phyloP scores from a whole-genome alignment of 768 basidiomycete genomes.

The Panaeolus papilionaceus region DNA sequence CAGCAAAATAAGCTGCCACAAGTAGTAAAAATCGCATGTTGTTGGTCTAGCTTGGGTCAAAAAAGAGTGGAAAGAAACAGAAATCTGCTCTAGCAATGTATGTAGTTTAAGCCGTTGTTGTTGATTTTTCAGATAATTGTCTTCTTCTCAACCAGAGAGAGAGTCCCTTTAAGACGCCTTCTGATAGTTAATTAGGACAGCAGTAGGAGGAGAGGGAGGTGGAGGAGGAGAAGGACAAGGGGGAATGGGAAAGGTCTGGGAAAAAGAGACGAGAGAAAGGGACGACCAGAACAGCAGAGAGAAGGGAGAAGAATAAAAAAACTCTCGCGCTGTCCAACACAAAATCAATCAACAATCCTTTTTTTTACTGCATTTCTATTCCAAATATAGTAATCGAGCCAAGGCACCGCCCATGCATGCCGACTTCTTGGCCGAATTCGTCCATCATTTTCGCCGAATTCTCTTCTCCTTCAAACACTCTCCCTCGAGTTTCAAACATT shows the following conservation, averaged over 20 bases:
- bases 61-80: constrained; percentile 14
- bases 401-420: constrained; percentile 6
- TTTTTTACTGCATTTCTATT: neutral
- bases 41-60: neutral
- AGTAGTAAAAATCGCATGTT: constrained; percentile 2
- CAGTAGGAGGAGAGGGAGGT: neutral
- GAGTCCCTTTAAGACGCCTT: neutral
- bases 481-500: neutral
- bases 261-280: neutral
- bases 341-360: neutral
- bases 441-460: constrained; percentile 5
- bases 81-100: constrained; percentile 3
- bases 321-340: neutral
- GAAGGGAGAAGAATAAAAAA: neutral
- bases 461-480: constrained; percentile 11
- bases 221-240: constrained; percentile 5
- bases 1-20: constrained; percentile 12
- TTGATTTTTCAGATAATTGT: neutral
- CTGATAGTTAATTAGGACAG: neutral
- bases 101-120: neutral
- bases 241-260: neutral
- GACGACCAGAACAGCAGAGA: neutral
- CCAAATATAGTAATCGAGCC: neutral
- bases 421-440: neutral
- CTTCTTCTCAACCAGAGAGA: neutral